Conservation (phyloP, 2,329 filamentous ascomycete genomes). For the Diplocarpon mali region DNA sequence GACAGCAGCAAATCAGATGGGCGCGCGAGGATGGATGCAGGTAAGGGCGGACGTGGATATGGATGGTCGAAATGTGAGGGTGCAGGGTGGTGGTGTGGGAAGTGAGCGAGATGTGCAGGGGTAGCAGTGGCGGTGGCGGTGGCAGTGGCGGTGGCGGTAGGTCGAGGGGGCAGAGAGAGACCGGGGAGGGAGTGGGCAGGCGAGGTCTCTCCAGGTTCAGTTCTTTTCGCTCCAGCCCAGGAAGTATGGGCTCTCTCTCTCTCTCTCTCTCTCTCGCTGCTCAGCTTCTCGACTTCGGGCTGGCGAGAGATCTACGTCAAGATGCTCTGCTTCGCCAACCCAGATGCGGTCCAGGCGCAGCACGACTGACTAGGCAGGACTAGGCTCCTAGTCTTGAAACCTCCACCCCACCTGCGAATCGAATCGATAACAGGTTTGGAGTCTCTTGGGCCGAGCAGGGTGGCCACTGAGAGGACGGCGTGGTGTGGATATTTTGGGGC, state of each 20-base stretch:
- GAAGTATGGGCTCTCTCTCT: not conserved
- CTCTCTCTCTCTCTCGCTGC: not conserved
- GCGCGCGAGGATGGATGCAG: not conserved
- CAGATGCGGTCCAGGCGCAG: slow-evolving; percentile 5
- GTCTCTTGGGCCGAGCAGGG: slow-evolving; percentile 7
- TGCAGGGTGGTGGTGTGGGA: not conserved
- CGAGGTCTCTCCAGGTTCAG: not conserved
- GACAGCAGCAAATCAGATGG: slow-evolving; percentile 11
- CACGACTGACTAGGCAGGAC: not conserved
- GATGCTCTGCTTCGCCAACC: slow-evolving; percentile 4
- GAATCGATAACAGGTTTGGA: slow-evolving; percentile 2
- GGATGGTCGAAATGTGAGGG: too few relatives aligned
- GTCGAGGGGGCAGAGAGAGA: too few relatives aligned
- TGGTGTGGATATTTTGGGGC: not conserved
- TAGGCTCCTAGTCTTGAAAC: slow-evolving; percentile 2
- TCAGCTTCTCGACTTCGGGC: too few relatives aligned
- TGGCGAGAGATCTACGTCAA: slow-evolving; percentile 14
- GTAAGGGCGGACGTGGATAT: too few relatives aligned
- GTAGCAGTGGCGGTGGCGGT: not conserved
- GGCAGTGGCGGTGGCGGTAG: too few relatives aligned
- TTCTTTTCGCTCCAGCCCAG: not conserved
- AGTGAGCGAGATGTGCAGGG: not conserved
- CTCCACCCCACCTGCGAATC: not conserved
- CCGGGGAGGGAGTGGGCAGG: too few relatives aligned
- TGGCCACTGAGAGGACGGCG: slow-evolving; percentile 11